Conservation (phyloP, 352 stramenopile genomes). For the Pythium rishiriense region DNA sequence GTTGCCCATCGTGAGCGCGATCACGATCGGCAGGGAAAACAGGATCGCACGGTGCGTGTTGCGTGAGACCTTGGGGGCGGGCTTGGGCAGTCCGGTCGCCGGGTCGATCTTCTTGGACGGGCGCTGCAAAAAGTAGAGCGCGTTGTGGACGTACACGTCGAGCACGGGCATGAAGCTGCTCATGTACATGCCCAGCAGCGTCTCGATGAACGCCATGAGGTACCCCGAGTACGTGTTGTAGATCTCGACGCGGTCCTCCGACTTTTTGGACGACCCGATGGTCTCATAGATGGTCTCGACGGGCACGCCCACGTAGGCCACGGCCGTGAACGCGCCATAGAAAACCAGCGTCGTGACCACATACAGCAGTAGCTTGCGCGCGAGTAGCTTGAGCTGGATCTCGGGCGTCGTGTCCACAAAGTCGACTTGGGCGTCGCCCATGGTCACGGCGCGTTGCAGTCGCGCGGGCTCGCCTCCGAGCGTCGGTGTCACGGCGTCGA, state of each 20-base stretch:
- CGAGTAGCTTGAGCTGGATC: conserved; percentile 32
- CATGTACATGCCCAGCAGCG: conserved; percentile 38
- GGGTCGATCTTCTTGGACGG: not conserved
- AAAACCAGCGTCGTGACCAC: conserved; percentile 28
- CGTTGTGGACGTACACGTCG: conserved; percentile 52
- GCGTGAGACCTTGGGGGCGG: not conserved
- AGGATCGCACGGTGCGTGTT: conserved; percentile 22
- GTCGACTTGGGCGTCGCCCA: conserved; percentile 3
- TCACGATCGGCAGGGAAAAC: conserved; percentile 40
- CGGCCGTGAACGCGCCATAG: conserved; percentile 33
- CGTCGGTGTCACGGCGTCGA: not conserved
- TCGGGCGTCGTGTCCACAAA: conserved; percentile 13
- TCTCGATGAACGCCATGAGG: conserved; percentile 44
- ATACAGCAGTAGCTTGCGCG: conserved; percentile 29
- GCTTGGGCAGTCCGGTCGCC: conserved; percentile 17
- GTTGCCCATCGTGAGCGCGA: conserved; percentile 47
- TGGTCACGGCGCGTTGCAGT: not conserved
- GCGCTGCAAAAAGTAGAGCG: conserved; percentile 37
- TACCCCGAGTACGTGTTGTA: conserved; percentile 52
- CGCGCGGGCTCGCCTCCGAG: not conserved
- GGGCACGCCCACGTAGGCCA: conserved; percentile 33
- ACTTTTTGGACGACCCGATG: conserved; percentile 33
- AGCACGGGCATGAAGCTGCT: conserved; percentile 41
- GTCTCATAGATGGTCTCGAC: conserved; percentile 42
- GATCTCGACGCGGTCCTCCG: conserved; percentile 35